Percentiles rank a stretch among this genome's conserved stretches.
Evolutionary conservation across 805 yeast species (phyloP).

Genomic region (Suhomyces tanzawaensis): DNA sequence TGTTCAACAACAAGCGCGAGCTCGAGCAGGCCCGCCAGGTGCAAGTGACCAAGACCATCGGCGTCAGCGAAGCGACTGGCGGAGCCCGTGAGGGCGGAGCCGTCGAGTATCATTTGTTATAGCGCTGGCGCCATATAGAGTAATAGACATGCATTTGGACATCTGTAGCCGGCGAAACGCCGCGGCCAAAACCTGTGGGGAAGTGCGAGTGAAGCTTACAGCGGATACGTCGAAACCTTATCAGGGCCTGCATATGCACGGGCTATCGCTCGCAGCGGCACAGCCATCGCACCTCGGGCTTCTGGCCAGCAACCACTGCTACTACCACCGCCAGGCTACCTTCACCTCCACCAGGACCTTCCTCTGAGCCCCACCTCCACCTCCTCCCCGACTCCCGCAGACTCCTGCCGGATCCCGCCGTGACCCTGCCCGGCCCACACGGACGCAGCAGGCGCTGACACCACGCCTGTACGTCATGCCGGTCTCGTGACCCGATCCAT

Average conservation of each 20-base stretch:
- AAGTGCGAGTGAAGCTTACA: too few relatives aligned
- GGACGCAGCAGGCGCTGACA: not conserved
- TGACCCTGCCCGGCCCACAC: not conserved
- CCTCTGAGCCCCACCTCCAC: not conserved
- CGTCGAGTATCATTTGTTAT: not conserved
- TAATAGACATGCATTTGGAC: too few relatives aligned
- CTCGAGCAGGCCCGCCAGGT: conserved; percentile 5
- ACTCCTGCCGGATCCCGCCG: not conserved
- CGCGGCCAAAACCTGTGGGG: too few relatives aligned
- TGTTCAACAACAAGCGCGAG: conserved; percentile 15
- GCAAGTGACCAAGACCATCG: not conserved
- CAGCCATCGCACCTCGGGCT: too few relatives aligned
- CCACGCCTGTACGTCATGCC: not conserved
- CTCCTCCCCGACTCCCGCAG: not conserved
- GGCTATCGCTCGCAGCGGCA: too few relatives aligned
- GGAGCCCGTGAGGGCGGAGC: not conserved
- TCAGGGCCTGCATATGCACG: too few relatives aligned
- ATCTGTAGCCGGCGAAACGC: too few relatives aligned
- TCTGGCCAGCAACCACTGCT: too few relatives aligned
- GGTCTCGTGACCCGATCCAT: conserved; percentile 3
- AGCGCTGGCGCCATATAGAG: not conserved
- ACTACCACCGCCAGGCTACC: too few relatives aligned
- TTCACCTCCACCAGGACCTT: too few relatives aligned
- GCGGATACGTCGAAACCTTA: too few relatives aligned
- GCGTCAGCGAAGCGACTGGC: not conserved